Percentiles rank a stretch among this genome's conserved stretches.
These are phyloP conservation scores for Apiospora kogelbergensis DNA, from an alignment of 2,329 filamentous ascomycete species.

Conservation along the genomic window DNA sequence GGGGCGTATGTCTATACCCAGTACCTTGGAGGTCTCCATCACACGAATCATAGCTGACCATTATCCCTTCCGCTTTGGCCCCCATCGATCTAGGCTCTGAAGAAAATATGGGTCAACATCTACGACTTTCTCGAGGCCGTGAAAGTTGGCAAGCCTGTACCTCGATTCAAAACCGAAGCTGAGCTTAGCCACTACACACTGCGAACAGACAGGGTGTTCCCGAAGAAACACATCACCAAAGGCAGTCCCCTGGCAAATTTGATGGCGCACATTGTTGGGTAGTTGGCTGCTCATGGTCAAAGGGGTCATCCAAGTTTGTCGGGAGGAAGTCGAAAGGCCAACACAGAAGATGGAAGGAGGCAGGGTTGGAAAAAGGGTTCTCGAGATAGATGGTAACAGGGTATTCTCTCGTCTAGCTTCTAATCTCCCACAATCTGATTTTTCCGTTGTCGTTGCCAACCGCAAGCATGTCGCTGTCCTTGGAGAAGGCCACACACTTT, in stretches of 20 bases:
- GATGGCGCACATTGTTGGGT: constrained; percentile 32
- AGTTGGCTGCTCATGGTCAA: not conserved
- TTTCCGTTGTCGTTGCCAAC: constrained; percentile 89
- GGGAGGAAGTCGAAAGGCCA: not conserved
- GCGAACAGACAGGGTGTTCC: constrained; percentile 39
- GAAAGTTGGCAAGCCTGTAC: constrained; percentile 24
- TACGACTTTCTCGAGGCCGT: constrained; percentile 44
- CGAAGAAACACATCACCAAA: constrained; percentile 41
- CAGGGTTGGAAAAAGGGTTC: not conserved
- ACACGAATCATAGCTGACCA: not conserved
- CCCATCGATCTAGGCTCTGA: constrained; percentile 35
- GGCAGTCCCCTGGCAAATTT: constrained; percentile 40
- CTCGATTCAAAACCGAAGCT: constrained; percentile 31
- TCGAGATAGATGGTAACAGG: constrained; percentile 9
- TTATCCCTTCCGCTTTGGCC: not conserved
- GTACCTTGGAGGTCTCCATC: not conserved
- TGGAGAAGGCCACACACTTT: constrained; percentile 69
- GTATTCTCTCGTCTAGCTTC: constrained; percentile 46
- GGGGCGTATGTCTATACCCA: too few species aligned
- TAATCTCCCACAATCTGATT: constrained; percentile 88
- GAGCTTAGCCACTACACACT: constrained; percentile 38
- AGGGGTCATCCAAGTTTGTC: constrained; percentile 5
- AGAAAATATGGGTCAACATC: constrained; percentile 48
- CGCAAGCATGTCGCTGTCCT: constrained; percentile 68
- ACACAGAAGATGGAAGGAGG: not conserved